Base-by-base conservation (phyloP, 2,329 filamentous ascomycete genomes). In the Microcera coccophila region DNA sequence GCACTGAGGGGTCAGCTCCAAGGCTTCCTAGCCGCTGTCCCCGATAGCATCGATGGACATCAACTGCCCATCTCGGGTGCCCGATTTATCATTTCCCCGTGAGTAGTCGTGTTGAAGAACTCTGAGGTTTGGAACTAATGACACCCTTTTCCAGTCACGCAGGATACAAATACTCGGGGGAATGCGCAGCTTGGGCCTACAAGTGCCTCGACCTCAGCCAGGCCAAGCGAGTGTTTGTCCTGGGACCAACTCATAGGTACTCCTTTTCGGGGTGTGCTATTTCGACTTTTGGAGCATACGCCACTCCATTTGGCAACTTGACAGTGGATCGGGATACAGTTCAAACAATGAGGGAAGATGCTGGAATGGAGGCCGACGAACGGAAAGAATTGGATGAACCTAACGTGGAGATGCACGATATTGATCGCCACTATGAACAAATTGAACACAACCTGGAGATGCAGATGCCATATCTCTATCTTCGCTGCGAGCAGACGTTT, bases 401-500 rank as follows among this genome's bases (percentile, higher is more conserved):
- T 28, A n/a, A n/a, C n/a, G n/a, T n/a, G n/a, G n/a, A n/a, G n/a
- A n/a, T n/a, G n/a, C n/a, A n/a, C n/a, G n/a, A n/a, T 14, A 16
- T 32, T 39, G 93, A 96, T 72, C 79, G 77, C 2, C 67, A 65
- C 15, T 58, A 70, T 4, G 73, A 81, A 5, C 93, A 98, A 59
- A 79, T 89, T 48, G 93, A 98, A 66, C 93, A 98, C 67, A 95
- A 88, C 39, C 77, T 97, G 2, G 93, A 98, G 71, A 95, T 98
- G 85, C 93, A 98, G 56, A 75, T 97, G 8, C 91, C 93, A 0
- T 96, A 94, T 60, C 85, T 97, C 50, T 90, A 90, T 73, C 90
- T 90, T 61, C 81, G 87, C 40, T 74, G 82, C 3, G 59, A 75
- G 38, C 68, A 73, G 44, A 73, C 72, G 0, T 76, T 79, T 48